Percentiles rank a stretch among this genome's conserved stretches.
Conservation (phyloP, 306 rosid genomes). For the Glycine soja region DNA sequence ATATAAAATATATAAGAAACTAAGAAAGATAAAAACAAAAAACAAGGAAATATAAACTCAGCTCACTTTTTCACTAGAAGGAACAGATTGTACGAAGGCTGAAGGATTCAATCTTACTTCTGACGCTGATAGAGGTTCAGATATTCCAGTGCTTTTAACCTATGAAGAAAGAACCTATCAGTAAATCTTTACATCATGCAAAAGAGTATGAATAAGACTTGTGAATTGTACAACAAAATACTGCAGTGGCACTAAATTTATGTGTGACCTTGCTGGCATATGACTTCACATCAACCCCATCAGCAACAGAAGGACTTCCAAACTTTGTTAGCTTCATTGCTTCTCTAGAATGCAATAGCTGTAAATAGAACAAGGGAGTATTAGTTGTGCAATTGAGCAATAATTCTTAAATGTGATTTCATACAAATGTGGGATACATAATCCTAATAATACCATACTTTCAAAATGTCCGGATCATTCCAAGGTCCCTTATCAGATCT, state of each 20-base stretch:
- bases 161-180: constrained; percentile 47
- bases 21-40: background rate
- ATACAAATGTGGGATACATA: constrained; percentile 31
- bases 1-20: background rate
- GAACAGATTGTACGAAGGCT: constrained; percentile 49
- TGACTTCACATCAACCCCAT: constrained; percentile 57
- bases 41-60: constrained; percentile 36
- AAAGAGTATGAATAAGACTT: constrained; percentile 41
- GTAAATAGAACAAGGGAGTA: constrained; percentile 52
- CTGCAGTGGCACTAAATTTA: constrained; percentile 33
- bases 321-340: constrained; percentile 54
- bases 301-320: constrained; percentile 49
- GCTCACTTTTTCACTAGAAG: constrained; percentile 64
- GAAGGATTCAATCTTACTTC: constrained; percentile 56
- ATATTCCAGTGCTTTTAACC: constrained; percentile 61
- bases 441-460: constrained; percentile 64
- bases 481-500: constrained; percentile 95
- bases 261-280: constrained; percentile 63
- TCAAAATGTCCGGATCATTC: constrained; percentile 83
- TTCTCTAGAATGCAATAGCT: constrained; percentile 77
- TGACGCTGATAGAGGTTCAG: constrained; percentile 59
- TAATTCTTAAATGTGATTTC: constrained; percentile 19
- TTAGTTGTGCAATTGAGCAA: constrained; percentile 37
- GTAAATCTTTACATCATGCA: constrained; percentile 15
- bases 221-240: constrained; percentile 38